Evolutionary conservation across 805 yeast species (phyloP), one percentile per base, ranked within the genome.

Genomic region (Wickerhamomyces chambardii): DNA sequence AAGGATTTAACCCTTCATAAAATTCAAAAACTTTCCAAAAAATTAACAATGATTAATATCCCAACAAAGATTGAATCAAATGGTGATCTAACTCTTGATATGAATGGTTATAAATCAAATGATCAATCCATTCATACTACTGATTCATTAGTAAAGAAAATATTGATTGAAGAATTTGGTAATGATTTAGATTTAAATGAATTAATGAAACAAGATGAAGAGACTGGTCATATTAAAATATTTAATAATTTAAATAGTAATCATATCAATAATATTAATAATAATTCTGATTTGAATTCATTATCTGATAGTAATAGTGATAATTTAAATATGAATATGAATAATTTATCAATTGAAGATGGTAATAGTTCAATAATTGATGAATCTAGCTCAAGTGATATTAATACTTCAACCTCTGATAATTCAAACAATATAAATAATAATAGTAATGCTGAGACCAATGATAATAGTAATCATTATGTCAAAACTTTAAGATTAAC

Each of bases 31-130:
- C 62, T 85, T 17, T 75, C 90, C 19, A 70, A 73, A 44, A 77
- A 70, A 51, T 65, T 85, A 29, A 75, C 73, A 15, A 68, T 73
- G 43, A 75, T 75, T 44, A 84, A 87, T 51, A 87, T 92, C 24
- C 96, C 97, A 1, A 79, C 94, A 21, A 84, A 78, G 45, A 72
- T 89, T 27, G 95, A 84, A 42, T 79, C 81, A 41, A 84, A 85
- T 48, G 98, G 98, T 11, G 95, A 87, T 51, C 68, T 92, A 46
- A 73, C 87, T 29, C 62, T 92, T 31, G 98, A 92, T 59, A 85
- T 90, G 79, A 94, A 87, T 47, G 98, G 98, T 15, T 92, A 92
- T 60, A 90, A 89, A 58, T 82, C 95, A 25, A 86, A 80, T 47
- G 82, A 78, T 34, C 76, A 78, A 45, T 85, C 81, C 53, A 74